Conservation (phyloP, 805 yeast genomes). For the Lipomyces sp. region DNA sequence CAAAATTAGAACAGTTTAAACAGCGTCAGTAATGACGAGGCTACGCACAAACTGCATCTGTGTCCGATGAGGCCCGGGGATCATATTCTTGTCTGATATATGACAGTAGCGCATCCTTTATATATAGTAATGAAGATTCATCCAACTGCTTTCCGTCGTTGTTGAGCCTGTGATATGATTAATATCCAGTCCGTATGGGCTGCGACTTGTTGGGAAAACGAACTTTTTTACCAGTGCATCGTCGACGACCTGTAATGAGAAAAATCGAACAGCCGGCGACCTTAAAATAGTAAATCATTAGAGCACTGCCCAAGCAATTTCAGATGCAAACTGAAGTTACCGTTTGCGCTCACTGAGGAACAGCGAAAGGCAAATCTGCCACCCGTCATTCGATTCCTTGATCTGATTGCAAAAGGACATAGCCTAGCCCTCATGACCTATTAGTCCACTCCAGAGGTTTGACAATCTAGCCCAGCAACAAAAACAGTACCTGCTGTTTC, state of each 20-base stretch:
- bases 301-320: no score
- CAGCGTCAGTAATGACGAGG: not conserved
- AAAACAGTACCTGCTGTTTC: slow-evolving; percentile 50
- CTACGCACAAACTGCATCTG: slow-evolving; percentile 23
- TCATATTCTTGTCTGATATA: slow-evolving; percentile 39
- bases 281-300: slow-evolving; percentile 29
- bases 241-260: slow-evolving; percentile 67
- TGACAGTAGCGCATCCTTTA: slow-evolving; percentile 50
- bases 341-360: slow-evolving; percentile 39
- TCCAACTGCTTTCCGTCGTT: slow-evolving; percentile 33
- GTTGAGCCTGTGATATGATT: slow-evolving; percentile 3
- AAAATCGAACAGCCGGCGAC: slow-evolving; percentile 59
- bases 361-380: slow-evolving; percentile 47
- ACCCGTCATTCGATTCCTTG: slow-evolving; percentile 46
- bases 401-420: slow-evolving; percentile 45
- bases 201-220: not conserved
- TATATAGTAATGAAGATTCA: slow-evolving; percentile 45
- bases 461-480: not conserved
- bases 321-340: no score
- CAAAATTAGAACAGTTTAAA: not conserved
- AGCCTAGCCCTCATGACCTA: slow-evolving; percentile 36
- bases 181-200: not conserved
- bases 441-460: not conserved
- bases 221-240: slow-evolving; percentile 45
- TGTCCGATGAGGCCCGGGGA: slow-evolving; percentile 8